phyloP scores from a whole-genome alignment of 495 filamentous ascomycete genomes.

The Daldinia bambusicola region DNA sequence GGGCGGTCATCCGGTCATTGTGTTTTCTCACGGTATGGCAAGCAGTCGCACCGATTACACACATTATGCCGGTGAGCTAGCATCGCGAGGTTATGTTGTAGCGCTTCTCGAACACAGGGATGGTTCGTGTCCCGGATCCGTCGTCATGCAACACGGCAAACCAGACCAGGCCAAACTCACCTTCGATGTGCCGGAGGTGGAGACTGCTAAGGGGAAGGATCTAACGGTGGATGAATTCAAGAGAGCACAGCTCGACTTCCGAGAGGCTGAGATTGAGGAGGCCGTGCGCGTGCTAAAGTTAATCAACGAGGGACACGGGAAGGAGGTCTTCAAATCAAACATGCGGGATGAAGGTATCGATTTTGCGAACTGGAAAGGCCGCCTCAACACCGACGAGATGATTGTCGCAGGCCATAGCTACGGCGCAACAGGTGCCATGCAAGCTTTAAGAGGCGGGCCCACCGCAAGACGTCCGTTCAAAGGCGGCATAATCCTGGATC shows the following conservation, averaged over 20 bases:
- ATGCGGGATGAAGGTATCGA: slow-evolving; percentile 47
- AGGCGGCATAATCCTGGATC: slow-evolving; percentile 60
- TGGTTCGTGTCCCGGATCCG: slow-evolving; percentile 61
- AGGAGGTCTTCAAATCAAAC: slow-evolving; percentile 49
- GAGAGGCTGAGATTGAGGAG: slow-evolving; percentile 65
- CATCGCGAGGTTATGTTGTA: slow-evolving; percentile 62
- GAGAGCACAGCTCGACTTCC: slow-evolving; percentile 59
- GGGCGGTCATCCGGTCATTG: slow-evolving; percentile 55
- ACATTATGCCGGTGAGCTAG: slow-evolving; percentile 64
- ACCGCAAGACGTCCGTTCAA: slow-evolving; percentile 51
- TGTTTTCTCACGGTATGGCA: slow-evolving; percentile 66
- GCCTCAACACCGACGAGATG: slow-evolving; percentile 54
- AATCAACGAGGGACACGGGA: slow-evolving; percentile 58
- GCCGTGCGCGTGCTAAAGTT: slow-evolving; percentile 54
- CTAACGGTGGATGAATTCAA: slow-evolving; percentile 54
- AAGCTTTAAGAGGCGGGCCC: slow-evolving; percentile 57
- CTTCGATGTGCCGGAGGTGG: slow-evolving; percentile 48
- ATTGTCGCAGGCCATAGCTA: slow-evolving; percentile 63
- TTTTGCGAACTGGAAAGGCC: slow-evolving; percentile 48
- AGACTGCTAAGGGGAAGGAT: slow-evolving; percentile 36
- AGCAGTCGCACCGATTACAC: slow-evolving; percentile 63
- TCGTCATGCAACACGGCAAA: slow-evolving; percentile 50
- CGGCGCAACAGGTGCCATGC: slow-evolving; percentile 63
- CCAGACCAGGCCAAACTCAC: slow-evolving; percentile 40
- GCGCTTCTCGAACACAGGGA: slow-evolving; percentile 65